These are phyloP conservation scores for Astrephomene gubernaculifera DNA, from an alignment of 139 green algal species.

Conservation along the genomic window DNA sequence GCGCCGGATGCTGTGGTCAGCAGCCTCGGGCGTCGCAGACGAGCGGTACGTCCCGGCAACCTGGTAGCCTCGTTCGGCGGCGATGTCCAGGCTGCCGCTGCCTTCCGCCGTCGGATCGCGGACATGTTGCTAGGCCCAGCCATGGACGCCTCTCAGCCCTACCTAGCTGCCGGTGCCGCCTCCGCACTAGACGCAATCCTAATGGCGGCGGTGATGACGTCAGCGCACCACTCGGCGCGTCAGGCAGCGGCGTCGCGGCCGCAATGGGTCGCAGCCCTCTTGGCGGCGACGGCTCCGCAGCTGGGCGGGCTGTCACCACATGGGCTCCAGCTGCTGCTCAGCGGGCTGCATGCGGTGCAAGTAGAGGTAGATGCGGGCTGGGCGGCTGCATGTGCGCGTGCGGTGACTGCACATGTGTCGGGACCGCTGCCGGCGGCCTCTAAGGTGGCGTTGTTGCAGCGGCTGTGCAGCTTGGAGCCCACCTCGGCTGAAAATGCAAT, in stretches of 20 bases:
- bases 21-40: neutral
- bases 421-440: neutral
- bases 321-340: neutral
- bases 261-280: neutral
- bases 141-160: neutral
- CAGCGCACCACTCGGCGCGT: neutral
- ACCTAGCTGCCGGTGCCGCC: neutral
- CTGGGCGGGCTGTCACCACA: neutral
- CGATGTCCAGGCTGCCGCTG: neutral
- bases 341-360: neutral
- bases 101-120: neutral
- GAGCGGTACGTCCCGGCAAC: neutral
- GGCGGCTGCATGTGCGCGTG: neutral
- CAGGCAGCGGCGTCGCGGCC: neutral
- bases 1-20: neutral
- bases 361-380: neutral
- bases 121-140: neutral
- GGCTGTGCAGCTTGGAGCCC: neutral
- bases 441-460: neutral
- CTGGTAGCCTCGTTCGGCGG: neutral
- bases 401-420: neutral
- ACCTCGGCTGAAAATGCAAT: too few relatives aligned
- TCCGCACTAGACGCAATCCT: constrained; percentile 6
- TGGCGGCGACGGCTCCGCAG: neutral
- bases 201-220: neutral